phyloP scores from a whole-genome alignment of 306 rosid species.

The Malus sieversii region DNA sequence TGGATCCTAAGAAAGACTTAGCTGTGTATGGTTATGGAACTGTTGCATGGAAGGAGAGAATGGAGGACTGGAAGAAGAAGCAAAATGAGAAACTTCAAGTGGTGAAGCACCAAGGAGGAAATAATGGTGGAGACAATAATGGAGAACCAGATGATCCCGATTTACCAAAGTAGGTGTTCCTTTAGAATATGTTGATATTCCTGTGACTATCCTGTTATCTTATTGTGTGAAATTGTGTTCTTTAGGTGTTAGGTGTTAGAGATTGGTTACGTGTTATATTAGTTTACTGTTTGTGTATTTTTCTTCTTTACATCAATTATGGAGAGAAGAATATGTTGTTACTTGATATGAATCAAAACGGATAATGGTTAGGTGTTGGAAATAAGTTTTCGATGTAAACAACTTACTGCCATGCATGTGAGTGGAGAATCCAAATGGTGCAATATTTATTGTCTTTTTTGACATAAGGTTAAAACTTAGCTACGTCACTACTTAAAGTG shows the following conservation, averaged over 20 bases:
- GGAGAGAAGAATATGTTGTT: not conserved
- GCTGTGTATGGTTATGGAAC: constrained; percentile 88
- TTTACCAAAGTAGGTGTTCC: constrained; percentile 59
- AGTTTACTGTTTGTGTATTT: not conserved
- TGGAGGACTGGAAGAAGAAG: constrained; percentile 88
- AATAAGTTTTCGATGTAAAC: not conserved
- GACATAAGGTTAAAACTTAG: not conserved
- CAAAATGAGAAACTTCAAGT: constrained; percentile 68
- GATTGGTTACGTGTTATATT: not conserved
- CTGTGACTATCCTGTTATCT: not conserved
- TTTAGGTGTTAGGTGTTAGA: not conserved
- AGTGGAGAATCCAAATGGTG: not conserved
- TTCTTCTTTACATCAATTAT: not conserved
- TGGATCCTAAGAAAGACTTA: constrained; percentile 87
- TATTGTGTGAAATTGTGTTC: not conserved
- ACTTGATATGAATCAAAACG: not conserved
- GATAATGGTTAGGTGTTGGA: not conserved
- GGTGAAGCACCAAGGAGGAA: constrained; percentile 51
- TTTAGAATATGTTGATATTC: not conserved
- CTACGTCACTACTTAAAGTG: not conserved
- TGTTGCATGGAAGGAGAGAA: constrained; percentile 83
- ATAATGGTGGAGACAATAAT: constrained; percentile 30
- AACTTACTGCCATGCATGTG: not conserved
- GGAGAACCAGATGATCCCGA: constrained; percentile 52
- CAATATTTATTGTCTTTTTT: not conserved